Conservation (phyloP, 208 protist species). For the Acanthamoeba rhysodes region DNA sequence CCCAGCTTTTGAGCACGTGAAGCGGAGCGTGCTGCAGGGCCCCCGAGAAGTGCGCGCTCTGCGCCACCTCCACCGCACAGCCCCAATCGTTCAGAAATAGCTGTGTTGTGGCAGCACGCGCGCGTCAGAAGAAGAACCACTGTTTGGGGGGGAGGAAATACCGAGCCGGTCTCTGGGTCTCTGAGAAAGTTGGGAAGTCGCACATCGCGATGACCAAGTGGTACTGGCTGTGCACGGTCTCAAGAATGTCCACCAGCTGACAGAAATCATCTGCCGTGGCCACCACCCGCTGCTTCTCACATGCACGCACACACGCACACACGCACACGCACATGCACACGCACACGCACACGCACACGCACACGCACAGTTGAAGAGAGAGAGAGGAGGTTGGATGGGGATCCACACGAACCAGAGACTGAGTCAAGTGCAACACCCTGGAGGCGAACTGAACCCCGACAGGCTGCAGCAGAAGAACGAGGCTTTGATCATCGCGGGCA, state of each 20-base stretch:
- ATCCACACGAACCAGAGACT: no score
- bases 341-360: no score
- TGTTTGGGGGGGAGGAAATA: no score
- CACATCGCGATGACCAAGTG: slow-evolving; percentile 20
- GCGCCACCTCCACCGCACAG: background rate
- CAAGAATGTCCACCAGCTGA: slow-evolving; percentile 45
- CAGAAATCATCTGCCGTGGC: slow-evolving; percentile 64
- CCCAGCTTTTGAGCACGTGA: background rate
- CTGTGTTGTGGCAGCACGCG: background rate
- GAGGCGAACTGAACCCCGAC: slow-evolving; percentile 38
- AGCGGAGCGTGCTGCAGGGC: slow-evolving; percentile 4
- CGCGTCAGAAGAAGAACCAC: no score
- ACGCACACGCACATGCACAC: no score
- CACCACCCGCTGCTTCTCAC: no score
- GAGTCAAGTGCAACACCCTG: background rate
- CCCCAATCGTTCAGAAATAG: slow-evolving; percentile 48
- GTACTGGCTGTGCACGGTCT: background rate
- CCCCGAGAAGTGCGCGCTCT: background rate
- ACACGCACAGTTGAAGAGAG: no score
- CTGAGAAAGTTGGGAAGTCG: background rate
- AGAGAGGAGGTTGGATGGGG: no score
- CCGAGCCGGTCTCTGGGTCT: no score
- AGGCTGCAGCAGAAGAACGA: slow-evolving; percentile 13
- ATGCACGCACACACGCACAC: no score
- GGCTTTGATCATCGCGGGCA: background rate